These are phyloP conservation scores for Penicillium aurantiogriseum DNA, from an alignment of 2,329 filamentous ascomycete genomes.

Conservation along the genomic window DNA sequence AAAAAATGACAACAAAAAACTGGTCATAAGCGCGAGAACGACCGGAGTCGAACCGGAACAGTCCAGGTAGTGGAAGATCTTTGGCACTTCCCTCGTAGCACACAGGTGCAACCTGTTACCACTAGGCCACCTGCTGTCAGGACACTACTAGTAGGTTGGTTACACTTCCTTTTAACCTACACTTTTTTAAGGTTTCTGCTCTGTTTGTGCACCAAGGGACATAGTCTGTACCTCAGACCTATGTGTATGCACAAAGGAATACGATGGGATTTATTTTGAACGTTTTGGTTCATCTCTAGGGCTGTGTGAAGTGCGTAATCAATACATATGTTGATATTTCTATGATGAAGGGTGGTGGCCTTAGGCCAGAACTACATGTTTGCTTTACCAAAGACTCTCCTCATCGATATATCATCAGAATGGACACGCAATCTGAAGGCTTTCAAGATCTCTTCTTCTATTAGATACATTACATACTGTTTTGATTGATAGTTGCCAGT, in stretches of 20 bases:
- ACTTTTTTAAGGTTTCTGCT: fast-evolving
- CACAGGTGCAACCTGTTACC: neutral
- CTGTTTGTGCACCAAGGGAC: no score
- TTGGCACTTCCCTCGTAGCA: neutral
- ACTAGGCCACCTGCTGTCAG: neutral
- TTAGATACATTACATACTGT: neutral
- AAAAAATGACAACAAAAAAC: no score
- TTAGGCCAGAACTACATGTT: neutral
- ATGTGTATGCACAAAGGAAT: neutral
- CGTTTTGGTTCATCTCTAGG: no score
- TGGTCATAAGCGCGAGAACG: no score
- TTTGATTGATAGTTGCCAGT: neutral
- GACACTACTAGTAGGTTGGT: neutral
- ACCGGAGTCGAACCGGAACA: neutral
- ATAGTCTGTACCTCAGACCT: neutral
- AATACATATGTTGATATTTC: neutral
- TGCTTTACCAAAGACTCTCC: neutral
- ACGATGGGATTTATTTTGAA: neutral
- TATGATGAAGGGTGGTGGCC: no score
- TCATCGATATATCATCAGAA: neutral
- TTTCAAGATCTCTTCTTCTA: no score
- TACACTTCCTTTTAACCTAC: neutral
- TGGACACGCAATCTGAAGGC: no score
- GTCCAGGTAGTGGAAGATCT: neutral
- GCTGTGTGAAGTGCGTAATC: neutral